Evolutionary conservation across 495 filamentous ascomycete species (phyloP).

Genomic region (Aspergillus taichungensis): DNA sequence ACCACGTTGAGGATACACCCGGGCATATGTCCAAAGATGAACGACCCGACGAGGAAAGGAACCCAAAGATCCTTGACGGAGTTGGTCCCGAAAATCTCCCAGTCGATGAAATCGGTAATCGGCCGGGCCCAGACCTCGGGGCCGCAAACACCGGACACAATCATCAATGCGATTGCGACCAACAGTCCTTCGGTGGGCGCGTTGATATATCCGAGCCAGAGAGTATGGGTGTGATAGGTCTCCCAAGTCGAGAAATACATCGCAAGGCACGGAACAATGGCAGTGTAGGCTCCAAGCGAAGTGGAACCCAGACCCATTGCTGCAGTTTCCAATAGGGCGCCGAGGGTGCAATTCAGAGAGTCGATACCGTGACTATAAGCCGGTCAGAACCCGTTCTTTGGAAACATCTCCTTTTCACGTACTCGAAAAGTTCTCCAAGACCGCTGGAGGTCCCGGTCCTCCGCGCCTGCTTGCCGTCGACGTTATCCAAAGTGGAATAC

Average conservation of each 20-base stretch:
- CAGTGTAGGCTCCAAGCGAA: conserved; percentile 79
- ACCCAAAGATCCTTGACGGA: conserved; percentile 85
- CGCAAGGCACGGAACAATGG: conserved; percentile 79
- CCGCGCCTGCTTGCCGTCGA: conserved; percentile 95
- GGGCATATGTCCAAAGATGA: conserved; percentile 77
- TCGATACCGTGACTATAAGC: conserved; percentile 78
- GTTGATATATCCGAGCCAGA: conserved; percentile 96
- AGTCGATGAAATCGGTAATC: conserved; percentile 55
- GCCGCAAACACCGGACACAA: conserved; percentile 76
- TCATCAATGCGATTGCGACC: conserved; percentile 78
- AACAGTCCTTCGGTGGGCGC: conserved; percentile 94
- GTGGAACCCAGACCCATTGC: conserved; percentile 84
- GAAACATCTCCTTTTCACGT: conserved; percentile 17
- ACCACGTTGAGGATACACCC: conserved; percentile 71
- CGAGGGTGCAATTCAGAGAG: conserved; percentile 92
- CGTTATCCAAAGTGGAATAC: conserved; percentile 97
- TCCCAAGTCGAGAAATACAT: conserved; percentile 99
- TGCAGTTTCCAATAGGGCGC: conserved; percentile 76
- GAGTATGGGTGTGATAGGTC: conserved; percentile 95
- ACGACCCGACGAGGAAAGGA: conserved; percentile 57
- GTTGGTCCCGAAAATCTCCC: conserved; percentile 51
- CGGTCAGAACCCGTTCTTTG: conserved; percentile 21
- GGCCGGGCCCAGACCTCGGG: conserved; percentile 78
- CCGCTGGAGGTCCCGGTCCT: conserved; percentile 92
- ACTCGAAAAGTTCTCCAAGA: conserved; percentile 93